Conservation (phyloP, 495 filamentous ascomycete species). For the Lichenothelia convexa region DNA sequence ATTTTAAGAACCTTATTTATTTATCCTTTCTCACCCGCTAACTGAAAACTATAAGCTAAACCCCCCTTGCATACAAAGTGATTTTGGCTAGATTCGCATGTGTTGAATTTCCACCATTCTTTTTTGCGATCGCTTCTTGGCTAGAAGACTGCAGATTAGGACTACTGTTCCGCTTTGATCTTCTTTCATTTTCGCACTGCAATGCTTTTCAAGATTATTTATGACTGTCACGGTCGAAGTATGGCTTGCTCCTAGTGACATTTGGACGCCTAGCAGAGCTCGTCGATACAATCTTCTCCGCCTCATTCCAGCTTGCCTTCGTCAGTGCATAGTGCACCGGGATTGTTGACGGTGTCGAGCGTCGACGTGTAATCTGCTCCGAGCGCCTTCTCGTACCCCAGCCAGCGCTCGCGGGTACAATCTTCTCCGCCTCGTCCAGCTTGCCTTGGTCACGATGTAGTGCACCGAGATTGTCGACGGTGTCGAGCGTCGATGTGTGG, state of each 20-base stretch:
- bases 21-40: too few species aligned
- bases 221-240: too few species aligned
- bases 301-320: conserved; percentile 19
- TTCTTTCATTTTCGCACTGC: too few species aligned
- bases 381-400: conserved; percentile 19
- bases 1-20: too few species aligned
- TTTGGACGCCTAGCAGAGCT: conserved; percentile 20
- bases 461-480: conserved; percentile 13
- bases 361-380: conserved; percentile 23
- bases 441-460: conserved; percentile 5
- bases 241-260: neutral
- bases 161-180: too few species aligned
- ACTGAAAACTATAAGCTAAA: too few species aligned
- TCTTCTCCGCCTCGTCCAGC: conserved; percentile 23
- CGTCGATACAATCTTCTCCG: conserved; percentile 20
- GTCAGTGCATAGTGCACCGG: conserved; percentile 12
- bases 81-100: too few species aligned
- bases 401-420: conserved; percentile 22
- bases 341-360: conserved; percentile 22
- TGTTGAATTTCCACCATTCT: too few species aligned
- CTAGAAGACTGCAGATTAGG: too few species aligned
- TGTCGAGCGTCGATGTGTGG: conserved; percentile 23
- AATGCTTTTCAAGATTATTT: too few species aligned
- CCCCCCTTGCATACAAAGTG: too few species aligned
- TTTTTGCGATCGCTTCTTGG: too few species aligned